phyloP scores from a whole-genome alignment of 2,329 filamentous ascomycete genomes.

The Cladosporium cucumerinum region DNA sequence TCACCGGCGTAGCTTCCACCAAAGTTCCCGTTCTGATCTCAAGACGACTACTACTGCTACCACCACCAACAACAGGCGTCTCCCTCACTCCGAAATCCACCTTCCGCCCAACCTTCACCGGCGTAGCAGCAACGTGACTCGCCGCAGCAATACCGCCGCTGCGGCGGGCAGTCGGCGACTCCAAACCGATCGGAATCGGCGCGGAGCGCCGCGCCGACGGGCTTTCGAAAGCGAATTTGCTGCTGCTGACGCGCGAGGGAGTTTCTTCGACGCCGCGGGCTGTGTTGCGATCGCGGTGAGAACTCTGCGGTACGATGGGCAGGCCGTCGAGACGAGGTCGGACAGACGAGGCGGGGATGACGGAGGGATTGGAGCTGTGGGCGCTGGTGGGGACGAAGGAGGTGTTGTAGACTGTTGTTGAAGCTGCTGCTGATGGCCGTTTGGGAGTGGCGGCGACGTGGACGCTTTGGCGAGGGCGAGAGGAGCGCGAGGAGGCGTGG shows the following conservation, averaged over 20 bases:
- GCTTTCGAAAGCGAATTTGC: slow-evolving; percentile 2
- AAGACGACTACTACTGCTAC: not conserved
- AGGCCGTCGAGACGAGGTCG: not conserved
- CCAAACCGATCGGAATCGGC: not conserved
- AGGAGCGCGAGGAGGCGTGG: slow-evolving; percentile 2
- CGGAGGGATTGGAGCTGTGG: not conserved
- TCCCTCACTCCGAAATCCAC: not conserved
- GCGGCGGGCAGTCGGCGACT: slow-evolving; percentile 25
- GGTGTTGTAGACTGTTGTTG: not conserved
- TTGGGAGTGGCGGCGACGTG: slow-evolving; percentile 13
- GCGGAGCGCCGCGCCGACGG: not conserved
- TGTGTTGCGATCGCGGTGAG: slow-evolving; percentile 20
- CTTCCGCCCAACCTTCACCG: slow-evolving; percentile 10
- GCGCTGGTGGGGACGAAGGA: slow-evolving; percentile 7
- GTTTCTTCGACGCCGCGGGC: slow-evolving; percentile 39
- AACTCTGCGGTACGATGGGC: not conserved
- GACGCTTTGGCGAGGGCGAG: not conserved
- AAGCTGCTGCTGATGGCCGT: not conserved
- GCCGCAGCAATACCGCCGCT: not conserved
- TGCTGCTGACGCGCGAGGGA: slow-evolving; percentile 34
- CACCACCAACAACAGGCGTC: not conserved
- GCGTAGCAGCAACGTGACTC: slow-evolving; percentile 19
- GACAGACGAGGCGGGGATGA: slow-evolving; percentile 8
- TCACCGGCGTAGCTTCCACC: slow-evolving; percentile 18
- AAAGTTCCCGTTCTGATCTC: not conserved